phyloP scores from a whole-genome alignment of 2,329 filamentous ascomycete species.

The Aspergillus melleus region DNA sequence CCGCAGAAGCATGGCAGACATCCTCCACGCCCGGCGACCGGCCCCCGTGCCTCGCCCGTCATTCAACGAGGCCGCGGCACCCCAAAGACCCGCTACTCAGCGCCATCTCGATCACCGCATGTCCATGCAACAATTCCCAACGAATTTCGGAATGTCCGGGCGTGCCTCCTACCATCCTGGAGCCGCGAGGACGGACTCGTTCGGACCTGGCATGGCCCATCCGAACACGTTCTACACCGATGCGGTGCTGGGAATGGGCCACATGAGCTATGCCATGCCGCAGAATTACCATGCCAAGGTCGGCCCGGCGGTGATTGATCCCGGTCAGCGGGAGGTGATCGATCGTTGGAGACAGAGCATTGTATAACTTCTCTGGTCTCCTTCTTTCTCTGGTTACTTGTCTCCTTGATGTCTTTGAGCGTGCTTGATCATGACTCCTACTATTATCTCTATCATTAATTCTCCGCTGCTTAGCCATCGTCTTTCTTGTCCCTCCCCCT shows the following conservation, averaged over 20 bases:
- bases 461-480: background rate
- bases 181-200: constrained; percentile 22
- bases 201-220: constrained; percentile 26
- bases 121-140: constrained; percentile 32
- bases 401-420: background rate
- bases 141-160: constrained; percentile 16
- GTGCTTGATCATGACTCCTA: background rate
- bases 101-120: constrained; percentile 24
- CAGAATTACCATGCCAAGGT: constrained; percentile 25
- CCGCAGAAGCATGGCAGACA: constrained; percentile 48
- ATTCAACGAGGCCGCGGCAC: constrained; percentile 23
- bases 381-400: background rate
- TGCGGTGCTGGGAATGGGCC: constrained; percentile 28
- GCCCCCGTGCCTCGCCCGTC: constrained; percentile 31
- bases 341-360: constrained; percentile 59
- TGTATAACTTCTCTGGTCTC: constrained; percentile 16
- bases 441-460: background rate
- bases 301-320: constrained; percentile 44
- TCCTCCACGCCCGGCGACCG: constrained; percentile 55
- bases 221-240: constrained; percentile 30
- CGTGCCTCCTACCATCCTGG: constrained; percentile 17
- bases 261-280: constrained; percentile 28
- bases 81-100: constrained; percentile 18
- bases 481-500: background rate
- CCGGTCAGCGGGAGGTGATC: constrained; percentile 56